Evolutionary conservation across 306 rosid genomes (phyloP), one percentile per base, ranked within the genome.

Genomic region (Prunus salicina): DNA sequence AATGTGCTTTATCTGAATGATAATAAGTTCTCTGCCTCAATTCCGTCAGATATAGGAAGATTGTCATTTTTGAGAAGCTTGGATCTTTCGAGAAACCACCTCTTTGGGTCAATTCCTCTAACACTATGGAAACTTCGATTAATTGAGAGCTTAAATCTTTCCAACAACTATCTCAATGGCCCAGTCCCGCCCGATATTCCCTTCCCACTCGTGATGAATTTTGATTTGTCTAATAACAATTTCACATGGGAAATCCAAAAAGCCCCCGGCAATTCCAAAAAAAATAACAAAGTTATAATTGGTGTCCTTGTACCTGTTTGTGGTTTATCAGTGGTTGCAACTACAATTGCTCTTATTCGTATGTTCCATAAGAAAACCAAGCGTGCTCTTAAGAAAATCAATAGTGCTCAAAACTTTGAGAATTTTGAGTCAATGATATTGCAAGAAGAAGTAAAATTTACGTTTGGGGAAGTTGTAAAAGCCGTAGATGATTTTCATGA

Each of bases 401-500:
- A 74, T 69, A 75, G 12, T 10, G 32, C 56, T 16, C 53, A 62
- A 25, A 34, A 20, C 28, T 18, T 8, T 45, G 58, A 74, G 25
- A 66, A 38, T 4, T 13, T 64, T n/a, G 34, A 47, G 3, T 5
- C 24, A 22, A 16, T 49, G 52, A 77, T 78, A 34, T 34, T 34
- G 38, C 38, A 68, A 66, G 85, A 77, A 62, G 84, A 88, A 30
- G 83, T 66, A 32, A 81, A 77, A 32, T 84, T 85, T 83, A 79
- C 79, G 22, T 91, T 87, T 45, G 5, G 84, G 46, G 89, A 87
- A 50, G 76, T 89, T 45, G 81, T 82, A 13, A 80, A 76, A 51
- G 89, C 84, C 63, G 85, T 92, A 2, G 65, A 82, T 1, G 76
- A 86, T 79, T 90, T 90, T 71, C 22, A 82, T 27, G 93, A 88